These are phyloP conservation scores for Ganoderma boninense DNA, from an alignment of 1,284 basidiomycete genomes.

Conservation along the genomic window DNA sequence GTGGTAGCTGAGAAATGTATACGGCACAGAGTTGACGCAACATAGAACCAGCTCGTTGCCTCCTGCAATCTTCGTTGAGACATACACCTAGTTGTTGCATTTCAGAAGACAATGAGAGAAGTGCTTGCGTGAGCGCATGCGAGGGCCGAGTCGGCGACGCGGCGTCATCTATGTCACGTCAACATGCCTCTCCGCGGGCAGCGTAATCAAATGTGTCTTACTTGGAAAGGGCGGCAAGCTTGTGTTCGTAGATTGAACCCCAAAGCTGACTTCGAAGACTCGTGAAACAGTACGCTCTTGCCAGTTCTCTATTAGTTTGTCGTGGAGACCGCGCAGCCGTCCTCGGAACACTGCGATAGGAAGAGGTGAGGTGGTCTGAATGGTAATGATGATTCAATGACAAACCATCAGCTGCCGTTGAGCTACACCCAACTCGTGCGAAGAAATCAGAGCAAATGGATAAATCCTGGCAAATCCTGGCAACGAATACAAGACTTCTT, in stretches of 20 bases:
- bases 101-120: constrained; percentile 61
- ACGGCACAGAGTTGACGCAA: constrained; percentile 52
- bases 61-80: constrained; percentile 46
- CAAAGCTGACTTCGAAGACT: constrained; percentile 31
- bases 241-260: neutral
- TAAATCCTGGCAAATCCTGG: constrained; percentile 47
- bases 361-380: neutral
- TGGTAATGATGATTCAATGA: constrained; percentile 1
- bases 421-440: constrained; percentile 44
- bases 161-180: constrained; percentile 8
- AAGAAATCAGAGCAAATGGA: constrained; percentile 21
- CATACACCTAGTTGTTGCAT: constrained; percentile 61
- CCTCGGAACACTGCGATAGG: constrained; percentile 52
- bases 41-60: constrained; percentile 46
- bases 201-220: neutral
- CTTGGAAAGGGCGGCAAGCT: neutral
- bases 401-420: constrained; percentile 49
- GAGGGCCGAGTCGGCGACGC: constrained; percentile 55
- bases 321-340: constrained; percentile 48
- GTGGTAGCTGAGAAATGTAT: constrained; percentile 43
- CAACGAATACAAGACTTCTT: constrained; percentile 48
- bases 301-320: constrained; percentile 59
- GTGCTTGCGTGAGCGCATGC: constrained; percentile 57
- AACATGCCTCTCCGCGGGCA: neutral
- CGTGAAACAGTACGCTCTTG: constrained; percentile 48